A percentile compares a stretch with the other conserved stretches of the same genome.
phyloP scores from a whole-genome alignment of 176 grass and related monocot species.

The Eragrostis curvula region DNA sequence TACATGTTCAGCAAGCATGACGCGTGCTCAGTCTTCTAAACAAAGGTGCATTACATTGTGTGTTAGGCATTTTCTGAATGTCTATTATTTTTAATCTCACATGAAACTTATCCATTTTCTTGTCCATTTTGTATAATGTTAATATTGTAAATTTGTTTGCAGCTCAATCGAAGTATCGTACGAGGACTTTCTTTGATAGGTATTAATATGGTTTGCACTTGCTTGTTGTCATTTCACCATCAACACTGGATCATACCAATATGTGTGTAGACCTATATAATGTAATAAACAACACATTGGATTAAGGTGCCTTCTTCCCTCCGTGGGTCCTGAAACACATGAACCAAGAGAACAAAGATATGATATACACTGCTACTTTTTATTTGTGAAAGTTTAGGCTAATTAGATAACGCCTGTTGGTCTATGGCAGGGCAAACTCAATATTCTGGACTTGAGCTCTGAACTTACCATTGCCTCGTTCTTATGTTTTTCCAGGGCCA shows the following conservation, averaged over 20 bases:
- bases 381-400: background rate
- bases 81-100: background rate
- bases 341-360: background rate
- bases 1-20: background rate
- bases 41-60: background rate
- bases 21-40: background rate
- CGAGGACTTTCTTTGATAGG: conserved; percentile 97
- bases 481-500: conserved; percentile 65
- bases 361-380: background rate
- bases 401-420: background rate
- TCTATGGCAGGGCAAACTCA: conserved; percentile 79
- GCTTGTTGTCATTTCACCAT: background rate
- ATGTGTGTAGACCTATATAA: conserved; percentile 1
- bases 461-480: conserved; percentile 84
- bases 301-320: background rate
- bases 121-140: background rate
- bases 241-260: background rate
- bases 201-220: conserved; percentile 24
- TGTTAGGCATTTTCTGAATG: conserved; percentile 1
- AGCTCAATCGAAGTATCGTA: conserved; percentile 71
- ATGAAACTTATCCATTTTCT: background rate
- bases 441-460: conserved; percentile 96
- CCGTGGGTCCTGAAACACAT: background rate
- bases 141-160: conserved; percentile 41
- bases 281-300: conserved; percentile 5